A percentile compares a stretch with the other conserved stretches of the same genome.
These are phyloP conservation scores for Panaeolus papilionaceus DNA, from an alignment of 768 basidiomycete species.

Conservation along the genomic window DNA sequence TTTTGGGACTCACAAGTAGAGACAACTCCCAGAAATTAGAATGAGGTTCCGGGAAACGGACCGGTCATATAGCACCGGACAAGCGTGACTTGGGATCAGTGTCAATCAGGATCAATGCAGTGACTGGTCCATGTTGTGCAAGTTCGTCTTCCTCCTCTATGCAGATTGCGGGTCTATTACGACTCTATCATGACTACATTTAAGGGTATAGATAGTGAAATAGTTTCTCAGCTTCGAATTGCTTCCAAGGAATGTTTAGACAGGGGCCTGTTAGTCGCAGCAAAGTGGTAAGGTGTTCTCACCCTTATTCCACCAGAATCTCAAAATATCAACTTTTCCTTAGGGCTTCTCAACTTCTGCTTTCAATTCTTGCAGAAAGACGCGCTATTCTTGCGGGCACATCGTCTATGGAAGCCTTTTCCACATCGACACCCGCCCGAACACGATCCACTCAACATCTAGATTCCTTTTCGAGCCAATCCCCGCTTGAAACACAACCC, in stretches of 20 bases:
- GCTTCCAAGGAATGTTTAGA: constrained; percentile 79
- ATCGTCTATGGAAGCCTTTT: constrained; percentile 43
- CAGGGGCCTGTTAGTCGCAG: constrained; percentile 69
- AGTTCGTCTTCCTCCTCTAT: constrained; percentile 4
- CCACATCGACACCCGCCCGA: constrained; percentile 66
- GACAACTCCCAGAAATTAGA: background rate
- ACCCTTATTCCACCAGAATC: constrained; percentile 20
- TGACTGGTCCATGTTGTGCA: background rate
- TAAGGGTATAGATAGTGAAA: constrained; percentile 49
- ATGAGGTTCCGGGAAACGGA: background rate
- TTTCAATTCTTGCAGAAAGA: constrained; percentile 60
- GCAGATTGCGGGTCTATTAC: background rate
- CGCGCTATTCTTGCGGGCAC: constrained; percentile 38
- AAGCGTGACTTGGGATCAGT: background rate
- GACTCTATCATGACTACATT: constrained; percentile 28
- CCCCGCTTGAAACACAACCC: constrained; percentile 40
- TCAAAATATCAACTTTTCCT: constrained; percentile 16
- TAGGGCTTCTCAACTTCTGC: constrained; percentile 81
- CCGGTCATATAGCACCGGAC: background rate
- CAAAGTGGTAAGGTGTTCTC: constrained; percentile 69
- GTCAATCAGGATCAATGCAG: background rate
- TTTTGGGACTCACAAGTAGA: background rate
- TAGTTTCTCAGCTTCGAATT: constrained; percentile 60
- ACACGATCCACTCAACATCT: constrained; percentile 47
- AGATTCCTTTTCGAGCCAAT: constrained; percentile 42